Evolutionary conservation across 305 asterid genomes (phyloP).

Genomic region (Fraxinus greggii): DNA sequence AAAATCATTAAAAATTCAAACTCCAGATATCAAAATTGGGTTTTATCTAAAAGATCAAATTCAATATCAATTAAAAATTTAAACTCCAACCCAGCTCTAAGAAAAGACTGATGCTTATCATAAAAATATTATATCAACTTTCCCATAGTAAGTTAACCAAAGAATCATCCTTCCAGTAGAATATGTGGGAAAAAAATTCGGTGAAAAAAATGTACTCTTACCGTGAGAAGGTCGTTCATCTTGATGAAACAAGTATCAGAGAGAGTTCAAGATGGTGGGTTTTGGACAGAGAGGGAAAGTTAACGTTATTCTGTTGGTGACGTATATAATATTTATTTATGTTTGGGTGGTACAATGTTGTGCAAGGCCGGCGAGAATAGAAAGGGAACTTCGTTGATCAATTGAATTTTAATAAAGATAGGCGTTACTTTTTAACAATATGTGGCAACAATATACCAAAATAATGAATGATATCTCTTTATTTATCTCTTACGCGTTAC

Average conservation of each 20-base stretch:
- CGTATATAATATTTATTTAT: neutral
- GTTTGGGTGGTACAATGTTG: neutral
- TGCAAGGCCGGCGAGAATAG: neutral
- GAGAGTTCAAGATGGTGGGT: neutral
- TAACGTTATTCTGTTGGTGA: neutral
- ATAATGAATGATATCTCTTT: neutral
- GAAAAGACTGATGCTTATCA: neutral
- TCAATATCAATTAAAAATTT: conserved; percentile 3
- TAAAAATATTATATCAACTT: neutral
- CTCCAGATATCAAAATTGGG: conserved; percentile 5
- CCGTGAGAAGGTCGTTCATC: conserved; percentile 79
- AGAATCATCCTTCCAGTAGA: neutral
- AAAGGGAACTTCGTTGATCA: neutral
- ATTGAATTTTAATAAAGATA: neutral
- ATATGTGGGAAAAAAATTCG: neutral
- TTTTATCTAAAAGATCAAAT: neutral
- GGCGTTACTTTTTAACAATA: neutral
- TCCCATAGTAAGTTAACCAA: neutral
- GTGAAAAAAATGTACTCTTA: conserved; percentile 29
- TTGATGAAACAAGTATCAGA: conserved; percentile 14
- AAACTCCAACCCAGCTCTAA: neutral
- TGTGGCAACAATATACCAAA: neutral
- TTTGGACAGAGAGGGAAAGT: neutral
- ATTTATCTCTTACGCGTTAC: neutral
- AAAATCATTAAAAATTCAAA: neutral